Percentiles rank a stretch among this genome's conserved stretches.
Evolutionary conservation across 306 rosid species (phyloP).

Genomic region (Casuarina equisetifolia): DNA sequence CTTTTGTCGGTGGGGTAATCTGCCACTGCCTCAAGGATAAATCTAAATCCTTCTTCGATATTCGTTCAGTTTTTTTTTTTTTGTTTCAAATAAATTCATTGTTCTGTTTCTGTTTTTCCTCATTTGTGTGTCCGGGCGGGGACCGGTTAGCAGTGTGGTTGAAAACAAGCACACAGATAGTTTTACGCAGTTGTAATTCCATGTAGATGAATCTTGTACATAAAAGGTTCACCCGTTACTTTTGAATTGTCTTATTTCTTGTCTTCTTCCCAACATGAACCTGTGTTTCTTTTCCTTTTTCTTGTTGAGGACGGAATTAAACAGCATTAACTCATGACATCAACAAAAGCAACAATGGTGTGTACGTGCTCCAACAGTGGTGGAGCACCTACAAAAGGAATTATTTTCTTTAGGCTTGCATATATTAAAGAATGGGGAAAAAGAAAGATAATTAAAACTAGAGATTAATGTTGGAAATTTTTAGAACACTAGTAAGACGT

Average conservation of each 20-base stretch:
- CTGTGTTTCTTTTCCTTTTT: background rate
- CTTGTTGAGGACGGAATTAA: too few relatives aligned
- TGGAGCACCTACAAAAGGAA: too few relatives aligned
- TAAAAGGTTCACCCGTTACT: background rate
- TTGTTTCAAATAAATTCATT: background rate
- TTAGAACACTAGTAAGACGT: too few relatives aligned
- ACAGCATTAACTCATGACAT: too few relatives aligned
- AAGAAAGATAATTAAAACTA: too few relatives aligned
- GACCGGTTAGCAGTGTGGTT: background rate
- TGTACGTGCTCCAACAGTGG: too few relatives aligned
- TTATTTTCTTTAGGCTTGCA: too few relatives aligned
- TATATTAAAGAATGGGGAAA: too few relatives aligned
- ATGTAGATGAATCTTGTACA: background rate
- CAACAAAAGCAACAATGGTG: too few relatives aligned
- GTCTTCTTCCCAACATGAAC: background rate
- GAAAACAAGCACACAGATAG: background rate
- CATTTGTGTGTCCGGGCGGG: background rate
- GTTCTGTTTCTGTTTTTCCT: background rate
- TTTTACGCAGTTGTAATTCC: background rate
- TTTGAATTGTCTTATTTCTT: background rate
- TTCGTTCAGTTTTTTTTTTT: background rate
- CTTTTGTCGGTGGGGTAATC: slow-evolving; percentile 17
- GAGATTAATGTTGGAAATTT: too few relatives aligned
- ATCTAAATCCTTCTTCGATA: slow-evolving; percentile 13
- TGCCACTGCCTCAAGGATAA: slow-evolving; percentile 21